Percentiles rank a stretch among this genome's conserved stretches.
These are phyloP conservation scores for Suillus americanus DNA, from an alignment of 768 basidiomycete genomes.

Conservation along the genomic window DNA sequence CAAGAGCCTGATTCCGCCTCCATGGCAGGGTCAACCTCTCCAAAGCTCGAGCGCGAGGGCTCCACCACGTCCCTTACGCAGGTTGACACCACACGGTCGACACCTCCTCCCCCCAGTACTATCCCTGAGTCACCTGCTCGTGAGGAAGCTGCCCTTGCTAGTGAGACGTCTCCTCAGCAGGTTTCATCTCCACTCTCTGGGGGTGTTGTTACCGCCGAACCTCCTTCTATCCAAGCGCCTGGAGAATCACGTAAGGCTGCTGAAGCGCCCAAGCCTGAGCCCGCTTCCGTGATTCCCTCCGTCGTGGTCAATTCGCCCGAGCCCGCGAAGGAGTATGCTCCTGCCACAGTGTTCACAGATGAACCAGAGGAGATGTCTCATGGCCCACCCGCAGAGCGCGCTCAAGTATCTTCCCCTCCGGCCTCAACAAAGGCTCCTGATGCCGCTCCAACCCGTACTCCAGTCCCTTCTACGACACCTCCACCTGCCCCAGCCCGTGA, in stretches of 20 bases:
- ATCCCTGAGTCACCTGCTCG: conserved; percentile 70
- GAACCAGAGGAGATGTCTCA: conserved; percentile 40
- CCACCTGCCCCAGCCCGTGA: conserved; percentile 13
- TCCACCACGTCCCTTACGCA: conserved; percentile 30
- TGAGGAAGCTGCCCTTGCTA: conserved; percentile 45
- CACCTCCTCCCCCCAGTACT: conserved; percentile 48
- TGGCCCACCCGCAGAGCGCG: conserved; percentile 2
- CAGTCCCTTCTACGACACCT: conserved; percentile 9
- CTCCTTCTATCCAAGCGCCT: conserved; percentile 8
- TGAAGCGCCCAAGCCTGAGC: conserved; percentile 9
- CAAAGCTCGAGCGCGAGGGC: conserved; percentile 29
- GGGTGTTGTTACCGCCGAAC: conserved; percentile 20
- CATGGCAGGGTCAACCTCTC: conserved; percentile 25
- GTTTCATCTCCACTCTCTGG: conserved; percentile 46
- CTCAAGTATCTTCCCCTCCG: not conserved
- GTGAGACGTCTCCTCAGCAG: conserved; percentile 26
- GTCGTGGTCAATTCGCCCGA: conserved; percentile 15
- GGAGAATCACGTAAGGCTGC: conserved; percentile 2
- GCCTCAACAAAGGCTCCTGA: not conserved
- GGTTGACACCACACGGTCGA: conserved; percentile 29
- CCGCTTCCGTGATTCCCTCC: conserved; percentile 12
- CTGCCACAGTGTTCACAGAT: conserved; percentile 49
- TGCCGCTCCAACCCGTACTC: conserved; percentile 10
- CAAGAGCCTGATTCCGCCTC: conserved; percentile 29
- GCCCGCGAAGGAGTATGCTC: conserved; percentile 32